phyloP scores from a whole-genome alignment of 768 basidiomycete genomes.

The Lactarius tabidus region DNA sequence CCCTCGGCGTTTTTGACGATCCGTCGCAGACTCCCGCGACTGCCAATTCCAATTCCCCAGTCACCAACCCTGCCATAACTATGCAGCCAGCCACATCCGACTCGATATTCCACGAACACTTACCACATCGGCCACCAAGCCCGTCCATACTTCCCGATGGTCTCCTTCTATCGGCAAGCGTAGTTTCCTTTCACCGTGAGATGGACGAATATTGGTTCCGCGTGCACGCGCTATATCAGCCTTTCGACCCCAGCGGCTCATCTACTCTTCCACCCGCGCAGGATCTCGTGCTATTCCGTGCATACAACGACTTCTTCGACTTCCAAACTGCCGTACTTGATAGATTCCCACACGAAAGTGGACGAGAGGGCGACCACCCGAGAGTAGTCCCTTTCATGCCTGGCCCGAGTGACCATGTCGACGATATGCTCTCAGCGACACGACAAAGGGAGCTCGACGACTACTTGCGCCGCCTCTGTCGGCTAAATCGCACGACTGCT shows the following conservation, averaged over 20 bases:
- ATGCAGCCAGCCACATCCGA: conserved; percentile 27
- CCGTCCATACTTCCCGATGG: conserved; percentile 68
- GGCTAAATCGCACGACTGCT: conserved; percentile 59
- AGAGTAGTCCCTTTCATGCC: conserved; percentile 97
- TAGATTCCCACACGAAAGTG: conserved; percentile 87
- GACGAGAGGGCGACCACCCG: conserved; percentile 57
- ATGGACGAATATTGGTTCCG: conserved; percentile 98
- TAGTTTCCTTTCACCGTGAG: conserved; percentile 97
- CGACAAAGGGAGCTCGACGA: conserved; percentile 82
- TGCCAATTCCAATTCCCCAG: conserved; percentile 11
- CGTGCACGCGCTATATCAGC: conserved; percentile 83
- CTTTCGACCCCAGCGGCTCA: conserved; percentile 61
- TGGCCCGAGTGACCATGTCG: conserved; percentile 81
- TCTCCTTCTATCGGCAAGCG: conserved; percentile 78
- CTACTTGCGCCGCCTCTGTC: conserved; percentile 79
- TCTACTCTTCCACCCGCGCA: conserved; percentile 58
- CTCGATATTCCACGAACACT: conserved; percentile 26
- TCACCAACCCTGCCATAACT: conserved; percentile 18
- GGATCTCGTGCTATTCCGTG: conserved; percentile 84
- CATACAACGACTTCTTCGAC: conserved; percentile 98
- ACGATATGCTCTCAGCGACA: conserved; percentile 76
- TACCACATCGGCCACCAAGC: conserved; percentile 37
- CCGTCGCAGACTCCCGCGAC: conserved; percentile 36
- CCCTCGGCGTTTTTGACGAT: conserved; percentile 86
- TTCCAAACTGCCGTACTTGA: conserved; percentile 90